These are phyloP conservation scores for Colletotrichum liriopes DNA, from an alignment of 2,329 filamentous ascomycete genomes.

Conservation along the genomic window DNA sequence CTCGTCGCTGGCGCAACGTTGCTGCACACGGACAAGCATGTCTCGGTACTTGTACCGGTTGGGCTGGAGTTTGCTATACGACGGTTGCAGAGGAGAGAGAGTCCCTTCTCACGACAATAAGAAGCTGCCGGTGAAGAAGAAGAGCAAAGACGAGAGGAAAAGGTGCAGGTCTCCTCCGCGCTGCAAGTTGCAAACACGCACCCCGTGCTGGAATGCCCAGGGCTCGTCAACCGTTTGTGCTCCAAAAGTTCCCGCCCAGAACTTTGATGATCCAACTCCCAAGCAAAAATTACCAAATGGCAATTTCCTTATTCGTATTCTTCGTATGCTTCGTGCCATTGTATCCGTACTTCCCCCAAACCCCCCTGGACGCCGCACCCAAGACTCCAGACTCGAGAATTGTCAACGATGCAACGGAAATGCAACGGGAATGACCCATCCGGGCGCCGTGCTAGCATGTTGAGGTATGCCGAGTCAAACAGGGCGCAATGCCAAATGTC, in stretches of 20 bases:
- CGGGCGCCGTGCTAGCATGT: background rate
- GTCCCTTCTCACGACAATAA: background rate
- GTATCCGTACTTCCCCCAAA: background rate
- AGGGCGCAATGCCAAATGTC: conserved; percentile 20
- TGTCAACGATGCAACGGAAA: background rate
- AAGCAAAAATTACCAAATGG: conserved; percentile 6
- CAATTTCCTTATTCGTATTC: background rate
- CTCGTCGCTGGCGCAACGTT: background rate
- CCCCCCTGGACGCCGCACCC: background rate
- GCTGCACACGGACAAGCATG: conserved; percentile 9
- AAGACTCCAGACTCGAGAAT: background rate
- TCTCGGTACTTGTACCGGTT: conserved; percentile 15
- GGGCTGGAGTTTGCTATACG: background rate
- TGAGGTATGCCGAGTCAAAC: conserved; percentile 31
- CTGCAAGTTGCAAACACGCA: too few relatives aligned
- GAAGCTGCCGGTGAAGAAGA: background rate
- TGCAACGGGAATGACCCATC: background rate
- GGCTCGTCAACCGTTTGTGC: background rate
- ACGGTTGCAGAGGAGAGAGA: conserved; percentile 7
- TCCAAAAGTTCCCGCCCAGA: conserved; percentile 16
- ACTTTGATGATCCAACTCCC: background rate
- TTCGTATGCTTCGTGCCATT: background rate
- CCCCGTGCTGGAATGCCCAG: background rate
- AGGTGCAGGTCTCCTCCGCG: background rate
- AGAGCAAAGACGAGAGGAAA: background rate